phyloP scores from a whole-genome alignment of 2,329 filamentous ascomycete genomes.

The Passalora sequoiae region DNA sequence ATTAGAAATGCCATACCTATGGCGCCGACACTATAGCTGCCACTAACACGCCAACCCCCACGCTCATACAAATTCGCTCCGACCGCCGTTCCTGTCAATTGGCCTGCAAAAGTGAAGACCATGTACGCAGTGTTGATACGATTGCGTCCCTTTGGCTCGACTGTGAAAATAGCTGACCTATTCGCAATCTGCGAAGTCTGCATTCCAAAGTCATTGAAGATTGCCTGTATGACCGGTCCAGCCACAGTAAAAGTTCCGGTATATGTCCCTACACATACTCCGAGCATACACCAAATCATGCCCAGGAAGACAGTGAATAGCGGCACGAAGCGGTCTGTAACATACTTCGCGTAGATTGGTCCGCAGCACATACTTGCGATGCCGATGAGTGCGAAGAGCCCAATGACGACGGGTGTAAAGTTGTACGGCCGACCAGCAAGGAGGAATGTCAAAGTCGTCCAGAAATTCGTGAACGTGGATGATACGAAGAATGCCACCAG shows the following conservation, averaged over 20 bases:
- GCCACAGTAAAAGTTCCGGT: slow-evolving; percentile 61
- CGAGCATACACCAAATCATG: slow-evolving; percentile 53
- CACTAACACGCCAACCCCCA: slow-evolving; percentile 54
- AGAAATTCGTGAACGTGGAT: slow-evolving; percentile 61
- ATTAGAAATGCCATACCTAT: slow-evolving; percentile 45
- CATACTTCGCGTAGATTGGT: slow-evolving; percentile 62
- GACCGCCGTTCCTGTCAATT: slow-evolving; percentile 59
- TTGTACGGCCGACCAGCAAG: slow-evolving; percentile 64
- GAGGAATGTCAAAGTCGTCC: slow-evolving; percentile 75
- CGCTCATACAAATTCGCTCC: slow-evolving; percentile 53
- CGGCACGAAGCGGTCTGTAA: slow-evolving; percentile 67
- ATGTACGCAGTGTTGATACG: slow-evolving; percentile 79
- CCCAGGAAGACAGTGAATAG: slow-evolving; percentile 63
- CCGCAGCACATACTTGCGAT: slow-evolving; percentile 63
- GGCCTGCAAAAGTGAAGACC: slow-evolving; percentile 68
- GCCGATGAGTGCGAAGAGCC: slow-evolving; percentile 73
- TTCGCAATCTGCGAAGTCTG: slow-evolving; percentile 73
- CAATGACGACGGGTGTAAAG: slow-evolving; percentile 64
- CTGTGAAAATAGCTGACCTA: slow-evolving; percentile 61
- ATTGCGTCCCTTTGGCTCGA: slow-evolving; percentile 67
- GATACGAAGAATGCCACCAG: slow-evolving; percentile 60
- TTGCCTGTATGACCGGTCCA: slow-evolving; percentile 67
- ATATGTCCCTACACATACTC: slow-evolving; percentile 64
- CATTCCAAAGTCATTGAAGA: slow-evolving; percentile 64
- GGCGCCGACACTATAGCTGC: slow-evolving; percentile 54